Percentiles rank a stretch among this genome's conserved stretches.
Conservation (phyloP, 345 rosid species). For the Theobroma cacao region DNA sequence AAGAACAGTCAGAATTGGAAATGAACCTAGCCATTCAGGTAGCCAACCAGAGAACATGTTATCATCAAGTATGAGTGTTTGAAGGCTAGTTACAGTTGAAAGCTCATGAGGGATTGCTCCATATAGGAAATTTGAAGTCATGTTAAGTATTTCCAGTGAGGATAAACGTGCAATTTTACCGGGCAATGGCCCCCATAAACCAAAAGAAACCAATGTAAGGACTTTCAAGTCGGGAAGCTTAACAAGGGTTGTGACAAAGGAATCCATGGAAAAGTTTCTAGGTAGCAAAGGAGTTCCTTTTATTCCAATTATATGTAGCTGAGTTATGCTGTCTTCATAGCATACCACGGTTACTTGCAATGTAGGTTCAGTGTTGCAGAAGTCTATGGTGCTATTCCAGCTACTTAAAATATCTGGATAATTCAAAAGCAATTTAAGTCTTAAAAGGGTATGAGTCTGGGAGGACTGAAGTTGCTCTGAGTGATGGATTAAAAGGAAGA, state of each 20-base stretch:
- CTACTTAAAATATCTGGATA: conserved; percentile 52
- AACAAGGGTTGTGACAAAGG: conserved; percentile 71
- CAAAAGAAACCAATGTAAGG: conserved; percentile 76
- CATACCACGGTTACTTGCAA: conserved; percentile 71
- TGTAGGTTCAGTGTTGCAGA: conserved; percentile 75
- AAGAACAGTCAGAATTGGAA: conserved; percentile 60
- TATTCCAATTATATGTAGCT: conserved; percentile 73
- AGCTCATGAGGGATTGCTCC: conserved; percentile 68
- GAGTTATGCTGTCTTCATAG: conserved; percentile 75
- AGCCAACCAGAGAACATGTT: conserved; percentile 69
- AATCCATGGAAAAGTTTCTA: conserved; percentile 67
- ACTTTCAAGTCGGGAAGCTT: conserved; percentile 78
- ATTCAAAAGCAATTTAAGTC: conserved; percentile 65
- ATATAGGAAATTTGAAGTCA: conserved; percentile 71
- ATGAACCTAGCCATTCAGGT: conserved; percentile 61
- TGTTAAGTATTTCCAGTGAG: conserved; percentile 75
- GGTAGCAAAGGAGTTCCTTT: conserved; percentile 50
- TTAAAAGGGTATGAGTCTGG: conserved; percentile 61
- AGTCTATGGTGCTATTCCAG: conserved; percentile 76
- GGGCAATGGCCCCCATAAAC: conserved; percentile 88
- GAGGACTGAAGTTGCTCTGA: conserved; percentile 77
- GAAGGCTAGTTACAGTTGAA: conserved; percentile 55
- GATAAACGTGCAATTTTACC: conserved; percentile 62
- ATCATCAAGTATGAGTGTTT: conserved; percentile 76
- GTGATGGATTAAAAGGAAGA: conserved; percentile 35